Evolutionary conservation across 2,329 filamentous ascomycete genomes (phyloP).

Genomic region (Colletotrichum tamarilloi): DNA sequence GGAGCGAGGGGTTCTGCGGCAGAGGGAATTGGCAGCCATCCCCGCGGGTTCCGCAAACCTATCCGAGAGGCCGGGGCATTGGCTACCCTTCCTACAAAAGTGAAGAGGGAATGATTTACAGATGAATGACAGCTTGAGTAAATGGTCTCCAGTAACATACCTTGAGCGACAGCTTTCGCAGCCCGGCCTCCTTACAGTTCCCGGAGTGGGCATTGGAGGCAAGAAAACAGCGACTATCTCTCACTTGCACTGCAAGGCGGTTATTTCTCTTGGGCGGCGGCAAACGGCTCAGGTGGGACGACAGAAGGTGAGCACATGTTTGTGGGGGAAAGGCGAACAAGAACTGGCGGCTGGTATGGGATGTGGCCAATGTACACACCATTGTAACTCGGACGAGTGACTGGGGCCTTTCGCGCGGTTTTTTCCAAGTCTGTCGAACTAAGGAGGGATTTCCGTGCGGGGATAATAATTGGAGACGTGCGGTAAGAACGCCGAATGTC

Average conservation of each 20-base stretch:
- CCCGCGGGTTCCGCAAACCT: background rate
- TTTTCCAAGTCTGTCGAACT: background rate
- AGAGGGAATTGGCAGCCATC: background rate
- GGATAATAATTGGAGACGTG: background rate
- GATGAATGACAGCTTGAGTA: background rate
- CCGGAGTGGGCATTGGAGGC: conserved; percentile 5
- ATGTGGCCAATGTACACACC: background rate
- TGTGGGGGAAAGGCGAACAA: background rate
- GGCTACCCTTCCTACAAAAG: too few relatives aligned
- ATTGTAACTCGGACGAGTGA: background rate
- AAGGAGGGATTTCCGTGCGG: background rate
- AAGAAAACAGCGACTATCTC: background rate
- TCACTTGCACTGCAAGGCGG: background rate
- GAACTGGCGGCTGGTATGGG: background rate
- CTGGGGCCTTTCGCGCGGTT: background rate
- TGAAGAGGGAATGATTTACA: too few relatives aligned
- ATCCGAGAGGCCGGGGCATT: background rate
- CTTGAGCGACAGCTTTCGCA: conserved; percentile 23
- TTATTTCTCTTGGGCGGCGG: too few relatives aligned
- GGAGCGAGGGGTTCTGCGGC: background rate
- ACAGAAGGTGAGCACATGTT: background rate
- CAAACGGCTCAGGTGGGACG: background rate
- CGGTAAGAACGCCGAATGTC: background rate
- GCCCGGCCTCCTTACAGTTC: conserved; percentile 7
- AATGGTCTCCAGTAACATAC: background rate